phyloP scores from a whole-genome alignment of 371 early-diverging fungal genomes.

The Mortierella sp. region DNA sequence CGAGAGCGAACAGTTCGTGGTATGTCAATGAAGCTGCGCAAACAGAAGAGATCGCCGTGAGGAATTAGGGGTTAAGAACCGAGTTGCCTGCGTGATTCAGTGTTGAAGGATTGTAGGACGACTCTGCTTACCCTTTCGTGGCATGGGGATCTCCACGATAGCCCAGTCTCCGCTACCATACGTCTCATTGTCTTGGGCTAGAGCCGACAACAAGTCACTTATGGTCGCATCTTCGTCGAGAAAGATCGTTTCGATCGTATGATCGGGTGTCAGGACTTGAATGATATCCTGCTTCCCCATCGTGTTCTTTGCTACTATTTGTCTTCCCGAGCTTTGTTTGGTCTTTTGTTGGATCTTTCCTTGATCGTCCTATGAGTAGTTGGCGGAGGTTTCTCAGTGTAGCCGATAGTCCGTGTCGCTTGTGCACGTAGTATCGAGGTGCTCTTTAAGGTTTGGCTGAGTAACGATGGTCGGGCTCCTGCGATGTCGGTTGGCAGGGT shows the following conservation, averaged over 20 bases:
- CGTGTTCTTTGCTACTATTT: not conserved
- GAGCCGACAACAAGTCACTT: conserved; percentile 37
- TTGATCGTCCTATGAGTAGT: too few relatives aligned
- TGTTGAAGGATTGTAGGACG: too few relatives aligned
- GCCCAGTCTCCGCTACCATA: conserved; percentile 37
- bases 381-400: too few relatives aligned
- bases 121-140: conserved; percentile 28
- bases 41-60: too few relatives aligned
- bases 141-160: conserved; percentile 53
- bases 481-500: too few relatives aligned
- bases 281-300: conserved; percentile 58
- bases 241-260: conserved; percentile 45
- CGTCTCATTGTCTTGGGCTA: conserved; percentile 36
- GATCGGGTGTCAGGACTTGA: conserved; percentile 54
- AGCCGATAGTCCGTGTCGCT: too few relatives aligned
- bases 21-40: conserved; percentile 47
- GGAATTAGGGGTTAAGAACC: too few relatives aligned
- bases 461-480: too few relatives aligned
- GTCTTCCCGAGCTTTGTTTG: not conserved
- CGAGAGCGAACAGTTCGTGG: conserved; percentile 48
- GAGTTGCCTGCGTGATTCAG: too few relatives aligned
- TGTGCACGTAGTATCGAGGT: too few relatives aligned
- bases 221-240: conserved; percentile 55
- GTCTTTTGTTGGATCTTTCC: not conserved
- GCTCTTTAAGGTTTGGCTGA: too few relatives aligned